These are phyloP conservation scores for Coprinopsis cinerea DNA, from an alignment of 768 basidiomycete genomes.

Conservation along the genomic window DNA sequence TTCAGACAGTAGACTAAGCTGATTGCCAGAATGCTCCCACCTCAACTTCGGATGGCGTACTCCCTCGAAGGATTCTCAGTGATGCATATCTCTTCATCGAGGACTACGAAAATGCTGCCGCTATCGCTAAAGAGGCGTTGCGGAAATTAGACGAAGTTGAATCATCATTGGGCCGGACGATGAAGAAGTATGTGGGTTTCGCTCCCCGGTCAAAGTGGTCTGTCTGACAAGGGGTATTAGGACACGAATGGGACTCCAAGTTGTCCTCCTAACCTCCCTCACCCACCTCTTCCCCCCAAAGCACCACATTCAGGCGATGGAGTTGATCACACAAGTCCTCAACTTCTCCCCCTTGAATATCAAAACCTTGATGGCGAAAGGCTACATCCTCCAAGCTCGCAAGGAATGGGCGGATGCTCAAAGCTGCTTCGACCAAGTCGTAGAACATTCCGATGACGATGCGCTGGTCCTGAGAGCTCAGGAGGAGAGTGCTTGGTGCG, in stretches of 20 bases:
- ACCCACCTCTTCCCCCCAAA: slow-evolving; percentile 87
- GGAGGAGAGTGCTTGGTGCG: slow-evolving; percentile 88
- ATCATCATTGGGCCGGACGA: slow-evolving; percentile 47
- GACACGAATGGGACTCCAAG: slow-evolving; percentile 60
- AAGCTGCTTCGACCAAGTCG: slow-evolving; percentile 53
- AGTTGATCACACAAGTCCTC: slow-evolving; percentile 70
- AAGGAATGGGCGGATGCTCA: slow-evolving; percentile 66
- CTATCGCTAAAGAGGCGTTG: slow-evolving; percentile 66
- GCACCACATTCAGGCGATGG: slow-evolving; percentile 74
- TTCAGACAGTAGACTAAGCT: too few relatives aligned
- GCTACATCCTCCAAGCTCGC: slow-evolving; percentile 61
- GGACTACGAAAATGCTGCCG: slow-evolving; percentile 72
- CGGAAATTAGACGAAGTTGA: slow-evolving; percentile 49
- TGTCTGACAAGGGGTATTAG: slow-evolving; percentile 31
- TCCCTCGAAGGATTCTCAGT: slow-evolving; percentile 61
- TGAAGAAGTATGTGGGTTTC: slow-evolving; percentile 38
- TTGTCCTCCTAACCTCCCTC: slow-evolving; percentile 66
- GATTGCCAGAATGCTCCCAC: not conserved
- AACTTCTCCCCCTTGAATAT: slow-evolving; percentile 54
- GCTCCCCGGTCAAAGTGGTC: not conserved
- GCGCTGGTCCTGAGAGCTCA: slow-evolving; percentile 53
- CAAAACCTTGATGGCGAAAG: slow-evolving; percentile 66
- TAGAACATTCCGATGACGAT: slow-evolving; percentile 40
- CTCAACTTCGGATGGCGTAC: slow-evolving; percentile 46
- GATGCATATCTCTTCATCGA: slow-evolving; percentile 60